Conservation (phyloP, 1,139 yeast species). For the Arxiozyma heterogenica region DNA sequence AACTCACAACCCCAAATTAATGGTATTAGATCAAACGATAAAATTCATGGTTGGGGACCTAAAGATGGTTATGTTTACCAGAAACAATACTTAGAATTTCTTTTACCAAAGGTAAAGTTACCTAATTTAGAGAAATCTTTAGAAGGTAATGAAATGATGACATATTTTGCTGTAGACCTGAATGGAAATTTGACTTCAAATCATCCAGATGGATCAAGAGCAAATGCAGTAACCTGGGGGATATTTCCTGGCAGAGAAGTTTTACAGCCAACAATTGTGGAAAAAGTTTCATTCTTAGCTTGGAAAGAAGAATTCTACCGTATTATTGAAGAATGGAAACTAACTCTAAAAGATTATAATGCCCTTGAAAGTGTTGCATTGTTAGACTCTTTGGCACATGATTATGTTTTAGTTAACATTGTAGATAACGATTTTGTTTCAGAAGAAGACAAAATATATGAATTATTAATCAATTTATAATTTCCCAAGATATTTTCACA, state of each 20-base stretch:
- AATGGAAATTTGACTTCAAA: slow-evolving; percentile 48
- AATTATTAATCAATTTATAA: slow-evolving; percentile 15
- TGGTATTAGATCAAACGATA: slow-evolving; percentile 64
- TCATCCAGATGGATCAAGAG: slow-evolving; percentile 59
- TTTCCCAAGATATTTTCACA: neutral
- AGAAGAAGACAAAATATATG: slow-evolving; percentile 33
- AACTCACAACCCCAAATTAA: slow-evolving; percentile 94
- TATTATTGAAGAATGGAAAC: slow-evolving; percentile 73
- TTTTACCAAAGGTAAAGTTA: slow-evolving; percentile 50
- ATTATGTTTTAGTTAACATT: slow-evolving; percentile 72
- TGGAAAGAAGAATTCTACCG: slow-evolving; percentile 96
- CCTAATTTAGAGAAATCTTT: slow-evolving; percentile 34
- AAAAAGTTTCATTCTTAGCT: slow-evolving; percentile 75
- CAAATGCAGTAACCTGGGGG: slow-evolving; percentile 98
- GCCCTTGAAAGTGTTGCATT: slow-evolving; percentile 33
- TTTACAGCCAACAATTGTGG: slow-evolving; percentile 89
- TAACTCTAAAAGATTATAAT: slow-evolving; percentile 39
- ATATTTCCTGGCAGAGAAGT: slow-evolving; percentile 89
- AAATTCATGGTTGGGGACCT: slow-evolving; percentile 93
- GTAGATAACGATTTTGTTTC: slow-evolving; percentile 75
- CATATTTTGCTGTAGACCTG: slow-evolving; percentile 71
- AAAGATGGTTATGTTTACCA: slow-evolving; percentile 85
- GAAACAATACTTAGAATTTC: slow-evolving; percentile 80
- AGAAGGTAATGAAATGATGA: slow-evolving; percentile 42
- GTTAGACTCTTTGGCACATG: slow-evolving; percentile 43